These are phyloP conservation scores for Phoma sp. DNA, from an alignment of 2,329 filamentous ascomycete species.

Conservation along the genomic window DNA sequence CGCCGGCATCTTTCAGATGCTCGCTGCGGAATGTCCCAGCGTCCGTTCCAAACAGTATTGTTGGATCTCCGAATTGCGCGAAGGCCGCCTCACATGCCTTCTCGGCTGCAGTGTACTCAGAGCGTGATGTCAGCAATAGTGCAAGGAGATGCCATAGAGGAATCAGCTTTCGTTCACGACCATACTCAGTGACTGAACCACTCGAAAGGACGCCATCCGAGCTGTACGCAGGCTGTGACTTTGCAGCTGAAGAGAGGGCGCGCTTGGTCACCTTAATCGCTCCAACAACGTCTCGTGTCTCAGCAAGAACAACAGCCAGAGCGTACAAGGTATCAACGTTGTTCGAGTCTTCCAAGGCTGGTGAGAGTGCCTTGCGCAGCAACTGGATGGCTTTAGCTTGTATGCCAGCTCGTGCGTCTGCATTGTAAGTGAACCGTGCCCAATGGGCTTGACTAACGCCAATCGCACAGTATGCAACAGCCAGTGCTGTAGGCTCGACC, in stretches of 20 bases:
- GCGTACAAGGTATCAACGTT: constrained; percentile 81
- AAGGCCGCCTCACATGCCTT: constrained; percentile 89
- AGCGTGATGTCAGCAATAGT: constrained; percentile 81
- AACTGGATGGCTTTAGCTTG: constrained; percentile 79
- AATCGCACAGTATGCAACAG: constrained; percentile 76
- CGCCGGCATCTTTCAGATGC: constrained; percentile 61
- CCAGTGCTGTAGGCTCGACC: constrained; percentile 67
- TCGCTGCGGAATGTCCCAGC: constrained; percentile 64
- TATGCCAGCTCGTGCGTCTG: constrained; percentile 70
- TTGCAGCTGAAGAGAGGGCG: constrained; percentile 66
- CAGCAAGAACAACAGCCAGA: constrained; percentile 82
- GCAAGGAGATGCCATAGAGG: constrained; percentile 91
- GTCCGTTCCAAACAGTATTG: constrained; percentile 68
- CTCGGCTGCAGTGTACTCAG: constrained; percentile 80
- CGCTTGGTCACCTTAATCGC: constrained; percentile 84
- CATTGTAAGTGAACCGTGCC: constrained; percentile 81
- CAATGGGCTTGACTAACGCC: constrained; percentile 86
- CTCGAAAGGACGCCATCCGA: constrained; percentile 41
- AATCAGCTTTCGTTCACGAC: constrained; percentile 68
- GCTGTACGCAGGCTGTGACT: constrained; percentile 34
- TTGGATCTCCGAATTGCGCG: constrained; percentile 80
- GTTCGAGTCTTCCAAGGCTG: constrained; percentile 67
- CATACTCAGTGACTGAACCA: constrained; percentile 39
- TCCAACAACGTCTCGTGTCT: constrained; percentile 78
- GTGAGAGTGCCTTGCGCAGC: constrained; percentile 73